phyloP scores from a whole-genome alignment of 495 filamentous ascomycete genomes.

The Penicillium salamii region DNA sequence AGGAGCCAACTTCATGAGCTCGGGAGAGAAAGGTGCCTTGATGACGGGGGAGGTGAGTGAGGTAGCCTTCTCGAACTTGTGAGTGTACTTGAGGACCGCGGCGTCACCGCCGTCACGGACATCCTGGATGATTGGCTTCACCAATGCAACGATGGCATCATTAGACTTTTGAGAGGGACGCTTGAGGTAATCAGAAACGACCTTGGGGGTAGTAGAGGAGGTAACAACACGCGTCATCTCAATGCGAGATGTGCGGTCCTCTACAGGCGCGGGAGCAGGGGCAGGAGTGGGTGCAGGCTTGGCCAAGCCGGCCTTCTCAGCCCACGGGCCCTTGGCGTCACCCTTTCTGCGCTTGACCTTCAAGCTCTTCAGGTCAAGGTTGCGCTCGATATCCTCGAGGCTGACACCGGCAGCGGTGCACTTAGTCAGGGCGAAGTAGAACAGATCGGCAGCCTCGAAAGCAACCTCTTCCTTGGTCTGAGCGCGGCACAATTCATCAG shows the following conservation, averaged over 20 bases:
- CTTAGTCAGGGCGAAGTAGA: slow-evolving; percentile 93
- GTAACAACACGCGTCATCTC: slow-evolving; percentile 78
- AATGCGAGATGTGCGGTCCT: slow-evolving; percentile 61
- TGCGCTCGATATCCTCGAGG: slow-evolving; percentile 83
- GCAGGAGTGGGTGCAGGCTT: slow-evolving; percentile 40
- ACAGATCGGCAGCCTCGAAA: slow-evolving; percentile 89
- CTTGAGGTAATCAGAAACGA: slow-evolving; percentile 68
- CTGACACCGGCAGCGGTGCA: slow-evolving; percentile 79
- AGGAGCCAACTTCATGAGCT: slow-evolving; percentile 76
- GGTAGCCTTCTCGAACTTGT: slow-evolving; percentile 95
- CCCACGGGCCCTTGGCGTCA: slow-evolving; percentile 89
- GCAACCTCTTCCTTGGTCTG: slow-evolving; percentile 77
- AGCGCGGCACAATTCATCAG: slow-evolving; percentile 87
- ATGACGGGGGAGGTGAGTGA: slow-evolving; percentile 86
- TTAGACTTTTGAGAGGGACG: slow-evolving; percentile 90
- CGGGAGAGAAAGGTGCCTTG: slow-evolving; percentile 77
- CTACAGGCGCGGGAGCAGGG: slow-evolving; percentile 42
- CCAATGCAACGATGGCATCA: slow-evolving; percentile 84
- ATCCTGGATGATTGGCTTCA: slow-evolving; percentile 85
- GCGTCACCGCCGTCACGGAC: slow-evolving; percentile 79
- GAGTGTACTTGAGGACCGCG: slow-evolving; percentile 84
- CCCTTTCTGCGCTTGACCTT: slow-evolving; percentile 91
- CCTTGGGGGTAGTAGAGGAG: slow-evolving; percentile 52
- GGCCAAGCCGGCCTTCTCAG: slow-evolving; percentile 71
- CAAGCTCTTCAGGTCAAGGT: slow-evolving; percentile 87